These are phyloP conservation scores for Angophora floribunda DNA, from an alignment of 345 rosid species.

Conservation along the genomic window DNA sequence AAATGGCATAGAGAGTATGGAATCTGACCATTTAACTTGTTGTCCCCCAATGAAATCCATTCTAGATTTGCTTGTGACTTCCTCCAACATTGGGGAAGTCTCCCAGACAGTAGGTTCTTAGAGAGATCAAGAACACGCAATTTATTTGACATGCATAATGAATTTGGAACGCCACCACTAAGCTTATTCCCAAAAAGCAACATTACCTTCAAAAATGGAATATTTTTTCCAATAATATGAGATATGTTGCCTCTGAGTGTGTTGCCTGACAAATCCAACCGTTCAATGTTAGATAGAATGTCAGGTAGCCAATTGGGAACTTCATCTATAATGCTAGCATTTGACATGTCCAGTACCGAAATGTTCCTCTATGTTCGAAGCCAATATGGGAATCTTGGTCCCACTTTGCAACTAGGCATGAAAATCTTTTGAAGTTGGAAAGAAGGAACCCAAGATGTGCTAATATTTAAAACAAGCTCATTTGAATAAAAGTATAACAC, in stretches of 20 bases:
- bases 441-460: not conserved
- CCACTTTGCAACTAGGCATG: not conserved
- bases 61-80: not conserved
- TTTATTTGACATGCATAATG: not conserved
- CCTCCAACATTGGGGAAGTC: not conserved
- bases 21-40: not conserved
- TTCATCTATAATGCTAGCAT: not conserved
- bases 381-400: not conserved
- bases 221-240: not conserved
- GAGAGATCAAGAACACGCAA: not conserved
- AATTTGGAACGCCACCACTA: not conserved
- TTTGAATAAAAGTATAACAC: not conserved
- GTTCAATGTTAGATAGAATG: not conserved
- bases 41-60: not conserved
- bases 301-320: not conserved
- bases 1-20: not conserved
- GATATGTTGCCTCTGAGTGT: not conserved
- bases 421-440: not conserved
- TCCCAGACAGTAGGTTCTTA: not conserved
- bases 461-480: not conserved
- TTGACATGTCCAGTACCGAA: not conserved
- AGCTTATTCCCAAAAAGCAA: not conserved
- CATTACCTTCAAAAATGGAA: rapidly evolving
- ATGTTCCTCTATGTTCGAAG: not conserved
- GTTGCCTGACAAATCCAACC: not conserved